Evolutionary conservation across 371 early-diverging fungal species (phyloP).

Genomic region (Capillidium heterosporum): DNA sequence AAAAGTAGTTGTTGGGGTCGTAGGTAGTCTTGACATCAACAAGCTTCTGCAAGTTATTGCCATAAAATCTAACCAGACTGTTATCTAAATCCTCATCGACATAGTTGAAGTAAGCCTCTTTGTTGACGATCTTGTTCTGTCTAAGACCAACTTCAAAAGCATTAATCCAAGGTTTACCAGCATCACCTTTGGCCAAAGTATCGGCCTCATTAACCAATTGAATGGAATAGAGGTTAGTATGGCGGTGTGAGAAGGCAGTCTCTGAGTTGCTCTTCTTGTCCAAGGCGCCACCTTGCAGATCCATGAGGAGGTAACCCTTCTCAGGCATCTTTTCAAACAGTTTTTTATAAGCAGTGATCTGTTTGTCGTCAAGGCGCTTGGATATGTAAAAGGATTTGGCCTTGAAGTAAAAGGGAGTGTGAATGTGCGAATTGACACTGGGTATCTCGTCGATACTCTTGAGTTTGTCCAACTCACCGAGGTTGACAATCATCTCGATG

Average conservation of each 20-base stretch:
- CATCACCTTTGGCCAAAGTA: too few relatives aligned
- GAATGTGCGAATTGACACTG: background rate
- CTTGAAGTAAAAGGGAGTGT: background rate
- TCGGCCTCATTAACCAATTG: background rate
- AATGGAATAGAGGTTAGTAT: background rate
- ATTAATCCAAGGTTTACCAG: too few relatives aligned
- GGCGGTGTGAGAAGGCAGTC: background rate
- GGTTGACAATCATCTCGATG: background rate
- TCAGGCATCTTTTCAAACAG: background rate
- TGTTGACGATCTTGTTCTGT: too few relatives aligned
- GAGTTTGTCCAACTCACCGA: background rate
- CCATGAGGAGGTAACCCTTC: background rate
- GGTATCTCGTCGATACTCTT: background rate
- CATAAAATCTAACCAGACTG: too few relatives aligned
- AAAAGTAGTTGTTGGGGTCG: too few relatives aligned
- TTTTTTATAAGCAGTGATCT: too few relatives aligned
- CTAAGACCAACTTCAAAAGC: too few relatives aligned
- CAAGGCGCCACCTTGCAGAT: background rate
- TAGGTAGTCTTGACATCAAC: too few relatives aligned
- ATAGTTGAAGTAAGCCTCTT: too few relatives aligned
- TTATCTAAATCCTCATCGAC: too few relatives aligned
- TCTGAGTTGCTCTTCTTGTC: background rate
- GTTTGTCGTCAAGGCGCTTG: background rate
- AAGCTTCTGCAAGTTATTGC: too few relatives aligned
- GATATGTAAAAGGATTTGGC: background rate